phyloP scores from a whole-genome alignment of 2,329 filamentous ascomycete genomes.

The Trichoderma hamatum region DNA sequence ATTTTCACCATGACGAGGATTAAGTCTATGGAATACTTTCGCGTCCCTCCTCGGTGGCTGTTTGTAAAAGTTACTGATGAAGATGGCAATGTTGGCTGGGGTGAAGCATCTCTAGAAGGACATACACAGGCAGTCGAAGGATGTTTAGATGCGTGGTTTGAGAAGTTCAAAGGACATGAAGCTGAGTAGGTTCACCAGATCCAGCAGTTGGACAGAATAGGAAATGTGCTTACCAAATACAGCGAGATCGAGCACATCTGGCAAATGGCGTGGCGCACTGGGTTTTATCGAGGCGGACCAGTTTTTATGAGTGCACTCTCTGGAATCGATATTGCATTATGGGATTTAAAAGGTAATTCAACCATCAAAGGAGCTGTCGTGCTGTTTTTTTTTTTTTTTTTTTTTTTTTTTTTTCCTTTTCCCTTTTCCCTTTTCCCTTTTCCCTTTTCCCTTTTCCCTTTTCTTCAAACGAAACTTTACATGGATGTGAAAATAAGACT shows the following conservation, averaged over 20 bases:
- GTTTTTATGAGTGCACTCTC: constrained; percentile 80
- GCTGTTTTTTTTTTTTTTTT: neutral
- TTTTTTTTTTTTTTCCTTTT: neutral
- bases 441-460: no score
- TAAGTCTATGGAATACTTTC: constrained; percentile 67
- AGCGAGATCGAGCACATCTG: constrained; percentile 81
- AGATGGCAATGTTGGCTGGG: constrained; percentile 68
- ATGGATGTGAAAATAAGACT: neutral
- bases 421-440: neutral
- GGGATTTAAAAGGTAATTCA: constrained; percentile 68
- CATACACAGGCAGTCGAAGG: constrained; percentile 76
- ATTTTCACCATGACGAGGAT: constrained; percentile 39
- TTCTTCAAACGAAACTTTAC: neutral
- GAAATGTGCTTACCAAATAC: neutral
- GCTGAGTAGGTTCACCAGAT: constrained; percentile 59
- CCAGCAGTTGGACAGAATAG: neutral
- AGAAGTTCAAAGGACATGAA: constrained; percentile 66
- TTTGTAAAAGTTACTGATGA: constrained; percentile 77
- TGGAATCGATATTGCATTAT: constrained; percentile 78
- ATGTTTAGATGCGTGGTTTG: constrained; percentile 67
- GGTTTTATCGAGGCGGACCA: constrained; percentile 77
- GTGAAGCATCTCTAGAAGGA: constrained; percentile 73
- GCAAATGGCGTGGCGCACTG: constrained; percentile 71
- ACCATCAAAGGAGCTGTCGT: neutral
- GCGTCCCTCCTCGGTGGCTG: constrained; percentile 74